Evolutionary conservation across 768 basidiomycete genomes (phyloP), one percentile per base, ranked within the genome.

Genomic region (Dacryopinax spathularia): DNA sequence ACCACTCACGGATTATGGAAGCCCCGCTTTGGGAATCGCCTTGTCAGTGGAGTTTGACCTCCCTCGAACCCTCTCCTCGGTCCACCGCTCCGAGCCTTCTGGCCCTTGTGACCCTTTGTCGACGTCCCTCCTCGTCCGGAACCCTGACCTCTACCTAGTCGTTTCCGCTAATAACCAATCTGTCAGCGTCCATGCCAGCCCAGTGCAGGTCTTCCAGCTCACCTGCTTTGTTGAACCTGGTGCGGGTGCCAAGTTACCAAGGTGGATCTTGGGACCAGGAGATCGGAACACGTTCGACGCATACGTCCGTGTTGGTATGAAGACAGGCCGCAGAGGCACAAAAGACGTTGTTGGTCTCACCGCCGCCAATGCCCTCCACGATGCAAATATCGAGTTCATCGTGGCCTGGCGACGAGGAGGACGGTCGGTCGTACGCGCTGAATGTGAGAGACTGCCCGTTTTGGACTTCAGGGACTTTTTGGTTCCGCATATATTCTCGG

Each of bases 41-140:
- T 86, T 4, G 89, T 87, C 62, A 98, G 84, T 15, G 95, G 90
- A 3, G 95, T 97, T 73, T 97, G 95, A 66, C 96, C 96, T 72
- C 96, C 96, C 74, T 97, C 96, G 67, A 97, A 99, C 5, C 90
- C 86, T 29, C 83, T 79, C 68, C 81, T 82, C 33, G 83, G 85
- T 68, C 91, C 88, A 3, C 91, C 89, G 64, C 87, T 84, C 66
- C 95, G 84, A 35, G 96, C 87, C 65, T 93, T 94, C 75, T 95
- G 92, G 68, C 96, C 96, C 69, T 99, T 99, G 74, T 89, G 82
- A 75, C 96, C 96, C 63, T 91, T 82, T 67, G 91, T 91, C 10
- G 94, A 87, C 1, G 95, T 97, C 66, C 91, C 86, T 67, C 96
- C 96, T 64, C 88, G 83, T 29, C 88, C 88, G 1, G 91, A 92